Evolutionary conservation across 805 yeast species (phyloP), one percentile per base, ranked within the genome.

Genomic region (Metschnikowia similis): DNA sequence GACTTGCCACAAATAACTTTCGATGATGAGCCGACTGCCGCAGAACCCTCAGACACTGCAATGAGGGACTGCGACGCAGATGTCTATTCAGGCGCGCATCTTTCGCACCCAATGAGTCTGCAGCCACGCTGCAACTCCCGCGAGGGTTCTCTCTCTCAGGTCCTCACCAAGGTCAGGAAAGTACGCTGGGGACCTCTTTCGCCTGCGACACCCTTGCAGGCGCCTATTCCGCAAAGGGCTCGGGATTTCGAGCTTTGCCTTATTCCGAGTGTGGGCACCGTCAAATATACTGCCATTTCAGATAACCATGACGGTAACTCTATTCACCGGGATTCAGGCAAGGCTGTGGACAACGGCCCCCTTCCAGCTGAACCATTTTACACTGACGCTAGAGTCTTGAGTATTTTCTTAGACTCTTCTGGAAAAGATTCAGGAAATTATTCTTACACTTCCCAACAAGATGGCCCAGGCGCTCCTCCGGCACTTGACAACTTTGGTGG

Each of bases 31-130:
- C 30, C 30, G 8, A 26, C 21, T 6, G 37, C 21, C 21, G 45
- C 30, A 4, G 45, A 32, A 9, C 10, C 6, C 17, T 21, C 37
- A 6, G 45, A 32, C 16, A 26, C 13, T 41, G 45, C 21, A 32
- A 21, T 41, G 30, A 30, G 28, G 28, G 42, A 26, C 45, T 41
- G 45, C 30, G 45, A 32, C 36, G 34, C 26, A 14, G 30, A 32
- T n/a, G 21, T 21, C 14, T n/a, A n/a, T 9, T 13, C 21, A 4
- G 37, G 30, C 45, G 45, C 37, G 36, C 45, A 21, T 29, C 21
- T 13, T 41, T 41, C 34, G 45, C 45, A 41, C 37, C 45, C 45
- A 41, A 11, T 21, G 29, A 9, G n/a, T 32, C 30, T 32, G 45
- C 45, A 41, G 37, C 34, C 42, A 10, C 45, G 6, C 45, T 31